These are phyloP conservation scores for Tieghemostelium lacteum DNA, from an alignment of 78 protist species.

Conservation along the genomic window DNA sequence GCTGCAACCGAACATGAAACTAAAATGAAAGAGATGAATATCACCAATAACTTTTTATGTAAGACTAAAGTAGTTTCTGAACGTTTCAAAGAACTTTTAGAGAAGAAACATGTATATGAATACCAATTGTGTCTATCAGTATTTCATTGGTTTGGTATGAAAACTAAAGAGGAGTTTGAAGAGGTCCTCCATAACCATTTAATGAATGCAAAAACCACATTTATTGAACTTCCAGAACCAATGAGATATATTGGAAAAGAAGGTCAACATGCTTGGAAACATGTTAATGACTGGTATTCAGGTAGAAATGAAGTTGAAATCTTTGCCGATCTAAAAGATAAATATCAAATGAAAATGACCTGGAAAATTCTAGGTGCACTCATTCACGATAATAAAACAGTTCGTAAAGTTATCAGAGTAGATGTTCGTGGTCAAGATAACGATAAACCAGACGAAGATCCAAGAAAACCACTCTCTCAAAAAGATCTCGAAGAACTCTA, in stretches of 20 bases:
- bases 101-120: conserved; percentile 22
- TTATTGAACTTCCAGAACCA: conserved; percentile 63
- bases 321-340: conserved; percentile 2
- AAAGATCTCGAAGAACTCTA: no score
- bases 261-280: conserved; percentile 43
- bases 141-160: conserved; percentile 77
- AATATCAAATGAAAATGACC: conserved; percentile 41
- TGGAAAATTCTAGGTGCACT: conserved; percentile 66
- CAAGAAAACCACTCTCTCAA: no score
- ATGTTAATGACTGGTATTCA: conserved; percentile 35
- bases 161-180: conserved; percentile 43
- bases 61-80: conserved; percentile 8
- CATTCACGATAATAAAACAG: conserved; percentile 56
- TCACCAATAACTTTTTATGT: conserved; percentile 32
- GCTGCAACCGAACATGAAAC: conserved; percentile 12
- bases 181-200: conserved; percentile 18
- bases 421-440: conserved; percentile 19
- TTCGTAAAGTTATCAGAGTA: conserved; percentile 62
- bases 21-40: background rate
- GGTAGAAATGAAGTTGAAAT: conserved; percentile 46
- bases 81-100: conserved; percentile 18
- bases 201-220: conserved; percentile 24
- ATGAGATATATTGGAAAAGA: conserved; percentile 17
- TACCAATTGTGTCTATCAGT: conserved; percentile 56
- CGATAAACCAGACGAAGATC: background rate